A percentile compares a stretch with the other conserved stretches of the same genome.
Evolutionary conservation across 371 early-diverging fungal genomes (phyloP).

Genomic region (Phascolomyces articulosus): DNA sequence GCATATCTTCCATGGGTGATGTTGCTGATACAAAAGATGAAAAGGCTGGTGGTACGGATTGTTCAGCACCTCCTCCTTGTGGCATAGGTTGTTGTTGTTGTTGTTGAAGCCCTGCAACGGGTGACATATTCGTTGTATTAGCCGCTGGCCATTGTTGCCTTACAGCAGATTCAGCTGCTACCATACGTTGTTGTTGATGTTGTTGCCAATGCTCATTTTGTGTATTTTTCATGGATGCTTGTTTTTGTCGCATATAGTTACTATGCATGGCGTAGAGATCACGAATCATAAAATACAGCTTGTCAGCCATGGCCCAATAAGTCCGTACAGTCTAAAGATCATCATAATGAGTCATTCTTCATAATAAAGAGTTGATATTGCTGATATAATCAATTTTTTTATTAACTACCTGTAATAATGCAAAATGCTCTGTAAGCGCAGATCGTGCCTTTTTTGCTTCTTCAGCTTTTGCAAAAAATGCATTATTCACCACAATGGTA

Average conservation of each 20-base stretch:
- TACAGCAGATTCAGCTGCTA: background rate
- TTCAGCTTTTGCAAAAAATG: conserved; percentile 45
- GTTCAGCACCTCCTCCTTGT: background rate
- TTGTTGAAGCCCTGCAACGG: conserved; percentile 8
- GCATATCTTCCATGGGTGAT: conserved; percentile 1
- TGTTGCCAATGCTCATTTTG: conserved; percentile 8
- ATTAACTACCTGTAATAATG: conserved; percentile 51
- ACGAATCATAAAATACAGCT: conserved; percentile 63
- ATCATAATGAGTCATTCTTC: too few relatives aligned
- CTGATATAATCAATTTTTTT: too few relatives aligned
- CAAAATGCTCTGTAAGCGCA: conserved; percentile 53
- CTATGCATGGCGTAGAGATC: conserved; percentile 59
- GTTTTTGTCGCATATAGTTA: conserved; percentile 22
- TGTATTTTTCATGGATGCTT: conserved; percentile 4
- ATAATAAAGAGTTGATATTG: too few relatives aligned
- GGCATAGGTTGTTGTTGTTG: conserved; percentile 5
- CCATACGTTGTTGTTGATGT: conserved; percentile 8
- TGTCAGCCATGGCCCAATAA: conserved; percentile 68
- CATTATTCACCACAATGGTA: conserved; percentile 58
- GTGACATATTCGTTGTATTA: background rate
- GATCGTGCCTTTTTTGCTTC: conserved; percentile 51
- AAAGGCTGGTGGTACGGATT: background rate
- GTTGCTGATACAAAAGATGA: background rate
- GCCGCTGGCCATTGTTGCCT: conserved; percentile 5
- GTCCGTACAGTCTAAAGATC: conserved; percentile 50